Percentiles rank a stretch among this genome's conserved stretches.
Conservation (phyloP, 441 rosid species). For the Codiaeum variegatum region DNA sequence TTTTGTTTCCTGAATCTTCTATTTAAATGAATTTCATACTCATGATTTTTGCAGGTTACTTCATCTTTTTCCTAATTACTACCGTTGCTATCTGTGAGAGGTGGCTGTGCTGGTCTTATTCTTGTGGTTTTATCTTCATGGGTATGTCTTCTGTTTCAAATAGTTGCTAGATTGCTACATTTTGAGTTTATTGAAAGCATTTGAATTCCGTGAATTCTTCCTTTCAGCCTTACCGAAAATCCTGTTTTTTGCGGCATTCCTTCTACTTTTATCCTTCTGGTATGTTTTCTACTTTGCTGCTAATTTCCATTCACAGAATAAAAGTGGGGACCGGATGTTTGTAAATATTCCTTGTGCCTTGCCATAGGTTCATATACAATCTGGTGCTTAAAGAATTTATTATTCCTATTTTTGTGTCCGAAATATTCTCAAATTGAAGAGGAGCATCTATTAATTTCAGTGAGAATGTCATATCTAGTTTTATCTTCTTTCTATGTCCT, state of each 20-base stretch:
- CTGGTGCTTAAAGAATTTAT: background rate
- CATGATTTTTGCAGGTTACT: conserved; percentile 47
- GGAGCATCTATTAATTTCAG: background rate
- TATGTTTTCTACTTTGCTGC: conserved; percentile 18
- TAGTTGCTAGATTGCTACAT: conserved; percentile 2
- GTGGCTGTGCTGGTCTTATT: conserved; percentile 71
- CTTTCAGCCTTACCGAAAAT: conserved; percentile 34
- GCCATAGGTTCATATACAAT: background rate
- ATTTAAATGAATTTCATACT: conserved; percentile 1
- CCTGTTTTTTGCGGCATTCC: conserved; percentile 51
- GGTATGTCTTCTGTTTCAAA: conserved; percentile 36
- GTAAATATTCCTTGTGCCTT: background rate
- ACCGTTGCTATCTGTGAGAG: conserved; percentile 53
- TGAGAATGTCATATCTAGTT: background rate
- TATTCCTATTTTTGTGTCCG: background rate
- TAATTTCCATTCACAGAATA: background rate
- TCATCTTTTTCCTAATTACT: conserved; percentile 50
- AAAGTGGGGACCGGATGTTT: background rate
- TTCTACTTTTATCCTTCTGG: conserved; percentile 74
- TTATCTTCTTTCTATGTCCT: background rate
- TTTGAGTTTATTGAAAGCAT: background rate
- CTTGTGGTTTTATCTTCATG: conserved; percentile 72
- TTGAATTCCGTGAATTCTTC: conserved; percentile 6
- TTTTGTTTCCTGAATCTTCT: background rate
- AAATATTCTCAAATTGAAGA: conserved; percentile 3